Base-by-base conservation (phyloP, 176 grass and related monocot species). In the Lolium multiflorum region DNA sequence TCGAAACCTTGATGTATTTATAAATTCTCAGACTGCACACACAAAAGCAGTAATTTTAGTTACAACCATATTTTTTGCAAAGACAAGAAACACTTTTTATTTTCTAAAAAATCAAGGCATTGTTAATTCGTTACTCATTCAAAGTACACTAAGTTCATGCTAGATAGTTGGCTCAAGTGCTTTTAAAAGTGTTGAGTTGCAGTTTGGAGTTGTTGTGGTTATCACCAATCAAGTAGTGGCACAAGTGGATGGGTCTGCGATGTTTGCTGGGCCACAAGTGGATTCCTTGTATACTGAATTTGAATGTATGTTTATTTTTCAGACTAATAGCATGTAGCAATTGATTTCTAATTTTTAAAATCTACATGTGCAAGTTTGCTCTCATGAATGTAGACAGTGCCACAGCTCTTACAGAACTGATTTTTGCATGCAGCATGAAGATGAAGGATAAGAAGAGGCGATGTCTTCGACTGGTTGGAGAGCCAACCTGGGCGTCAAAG, bases 161-260 rank as follows among this genome's bases (percentile, higher is more conserved):
- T 28, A 28, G 28, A 28, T 28, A 28, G 28, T 28, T 28, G 28
- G 28, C 28, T 28, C 28, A 28, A 28, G 28, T 28, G 28, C 28
- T 28, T 28, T 28, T 28, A 28, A 28, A 28, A 28, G 28, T 28
- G 28, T 28, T 28, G 28, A 28, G 28, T 28, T 80, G 39, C 84
- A 98, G 97, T 98, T 96, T 91, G 97, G 97, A 79, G 92, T 98
- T 10, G 94, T 89, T 74, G 97, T 98, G 43, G 97, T 98, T 77
- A 98, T 98, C 71, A 98, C 92, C 6, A 98, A 98, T 96, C 90
- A 96, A 92, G 97, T 98, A n/a, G 94, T 96, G 57, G 93, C 97
- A 21, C 94, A 98, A 94, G 97, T 96, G 84, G 97, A 98, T 92
- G 97, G 97, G 6, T 96, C 92, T 66, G 94, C 94, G 21, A 88